Evolutionary conservation across 177 flowering plant species (phyloP), one percentile per base, ranked within the genome.

Genomic region (Tripterygium wilfordii): DNA sequence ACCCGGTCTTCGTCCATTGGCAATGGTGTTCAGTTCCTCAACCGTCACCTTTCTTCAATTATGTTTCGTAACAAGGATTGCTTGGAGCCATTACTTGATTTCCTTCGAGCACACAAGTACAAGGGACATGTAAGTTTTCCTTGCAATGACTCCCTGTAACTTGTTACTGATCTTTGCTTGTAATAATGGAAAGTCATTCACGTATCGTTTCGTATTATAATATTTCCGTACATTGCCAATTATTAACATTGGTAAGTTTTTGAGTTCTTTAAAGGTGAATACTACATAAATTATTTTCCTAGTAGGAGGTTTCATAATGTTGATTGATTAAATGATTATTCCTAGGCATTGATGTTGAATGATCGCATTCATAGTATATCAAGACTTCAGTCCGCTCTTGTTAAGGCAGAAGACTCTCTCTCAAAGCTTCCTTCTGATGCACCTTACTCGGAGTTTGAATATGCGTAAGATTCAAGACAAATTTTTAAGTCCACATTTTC

Each of bases 1-100:
- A 73, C 37, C 24, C 85, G 76, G 12, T 82, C 95, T 13, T 86
- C 97, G 3, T 89, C 80, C 18, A 89, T 92, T 51, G 99, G 97
- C 36, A 89, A 84, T 65, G 99, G 99, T 1, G 99, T 92, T 39
- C 96, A 89, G 30, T 92, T 89, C 58, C 97, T 92, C 53, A 92
- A 92, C 45, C 91, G 96, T 24, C 99, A 92, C 60, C 83, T 89
- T 8, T 92, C 99, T 45, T 89, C 99, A 14, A 65, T 45, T 46
- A 76, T 92, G 89, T 92, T 92, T 54, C 83, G 78, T 10, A 79
- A 75, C 57, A 82, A 65, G 57, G 97, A 88, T n/a, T 76, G 66
- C 37, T 66, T 92, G 66, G 96, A 86, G 68, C 99, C 99, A 27
- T 64, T 92, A 45, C 80, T 89, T 36, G 74, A 86, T 57, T 92